Conservation (phyloP, 306 rosid species). For the Vachellia pachyceras region DNA sequence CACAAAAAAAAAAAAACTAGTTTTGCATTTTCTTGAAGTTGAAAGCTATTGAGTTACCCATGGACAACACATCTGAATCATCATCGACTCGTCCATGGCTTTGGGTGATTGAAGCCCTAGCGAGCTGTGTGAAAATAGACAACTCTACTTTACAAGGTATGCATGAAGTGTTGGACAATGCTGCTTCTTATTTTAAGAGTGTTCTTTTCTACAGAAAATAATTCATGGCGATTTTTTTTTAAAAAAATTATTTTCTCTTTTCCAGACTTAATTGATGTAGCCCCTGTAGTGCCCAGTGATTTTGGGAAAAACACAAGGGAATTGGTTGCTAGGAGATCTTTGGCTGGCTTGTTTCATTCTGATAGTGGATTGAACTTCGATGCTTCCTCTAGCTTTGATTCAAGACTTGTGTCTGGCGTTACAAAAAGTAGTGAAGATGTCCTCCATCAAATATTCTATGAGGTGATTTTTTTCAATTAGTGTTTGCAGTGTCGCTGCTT, state of each 20-base stretch:
- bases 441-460: too few relatives aligned
- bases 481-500: slow-evolving; percentile 5
- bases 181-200: background rate
- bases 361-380: slow-evolving; percentile 13
- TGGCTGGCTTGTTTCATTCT: slow-evolving; percentile 57
- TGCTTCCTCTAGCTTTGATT: slow-evolving; percentile 40
- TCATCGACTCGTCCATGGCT: slow-evolving; percentile 38
- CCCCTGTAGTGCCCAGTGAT: too few relatives aligned
- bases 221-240: background rate
- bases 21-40: slow-evolving; percentile 12
- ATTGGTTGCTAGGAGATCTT: slow-evolving; percentile 69
- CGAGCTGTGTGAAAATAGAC: slow-evolving; percentile 44
- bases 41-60: slow-evolving; percentile 21
- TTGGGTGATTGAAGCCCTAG: slow-evolving; percentile 73
- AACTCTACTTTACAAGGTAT: slow-evolving; percentile 54
- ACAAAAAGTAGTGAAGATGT: slow-evolving; percentile 55
- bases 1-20: background rate
- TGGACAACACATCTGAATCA: slow-evolving; percentile 45
- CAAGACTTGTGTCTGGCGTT: slow-evolving; percentile 52
- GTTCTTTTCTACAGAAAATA: slow-evolving; percentile 3
- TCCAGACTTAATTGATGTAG: slow-evolving; percentile 56
- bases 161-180: background rate
- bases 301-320: too few relatives aligned
- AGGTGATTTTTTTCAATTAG: slow-evolving; percentile 48
- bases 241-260: slow-evolving; percentile 5